phyloP scores from a whole-genome alignment of 768 basidiomycete genomes.

The Suillus spraguei region DNA sequence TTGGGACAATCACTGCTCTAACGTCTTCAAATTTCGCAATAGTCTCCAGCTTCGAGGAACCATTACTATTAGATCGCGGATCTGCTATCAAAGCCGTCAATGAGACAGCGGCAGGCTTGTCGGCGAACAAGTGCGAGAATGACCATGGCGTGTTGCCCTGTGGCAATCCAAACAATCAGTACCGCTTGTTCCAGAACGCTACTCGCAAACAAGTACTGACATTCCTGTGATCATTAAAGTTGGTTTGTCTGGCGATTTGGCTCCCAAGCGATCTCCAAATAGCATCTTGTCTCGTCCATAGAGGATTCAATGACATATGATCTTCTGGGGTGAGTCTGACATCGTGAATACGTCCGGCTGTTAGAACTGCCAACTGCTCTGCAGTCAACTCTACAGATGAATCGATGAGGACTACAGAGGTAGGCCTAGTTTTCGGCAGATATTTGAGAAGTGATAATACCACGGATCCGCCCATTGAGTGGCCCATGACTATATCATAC shows the following conservation, averaged over 20 bases:
- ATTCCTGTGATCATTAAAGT: conserved; percentile 10
- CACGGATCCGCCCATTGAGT: conserved; percentile 24
- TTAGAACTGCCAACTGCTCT: conserved; percentile 5
- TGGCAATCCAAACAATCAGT: background rate
- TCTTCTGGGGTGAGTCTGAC: background rate
- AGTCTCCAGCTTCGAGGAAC: conserved; percentile 13
- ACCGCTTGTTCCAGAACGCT: background rate
- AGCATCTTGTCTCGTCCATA: conserved; percentile 5
- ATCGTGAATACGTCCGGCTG: no score
- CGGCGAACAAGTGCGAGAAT: conserved; percentile 15
- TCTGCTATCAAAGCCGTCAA: conserved; percentile 16
- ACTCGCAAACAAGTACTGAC: conserved; percentile 1
- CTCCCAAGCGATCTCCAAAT: conserved; percentile 15
- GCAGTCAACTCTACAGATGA: conserved; percentile 12
- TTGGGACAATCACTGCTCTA: conserved; percentile 14
- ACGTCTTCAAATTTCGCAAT: conserved; percentile 15
- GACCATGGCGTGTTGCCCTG: conserved; percentile 22
- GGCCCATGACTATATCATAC: conserved; percentile 18
- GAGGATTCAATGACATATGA: conserved; percentile 14
- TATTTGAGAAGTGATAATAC: conserved; percentile 18
- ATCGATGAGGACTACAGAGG: conserved; percentile 23
- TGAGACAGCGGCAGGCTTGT: conserved; percentile 8
- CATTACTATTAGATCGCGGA: conserved; percentile 1
- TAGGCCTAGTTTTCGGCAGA: conserved; percentile 12
- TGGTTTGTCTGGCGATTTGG: conserved; percentile 5